These are phyloP conservation scores for Ogataea angusta DNA, from an alignment of 805 yeast species.

Conservation along the genomic window DNA sequence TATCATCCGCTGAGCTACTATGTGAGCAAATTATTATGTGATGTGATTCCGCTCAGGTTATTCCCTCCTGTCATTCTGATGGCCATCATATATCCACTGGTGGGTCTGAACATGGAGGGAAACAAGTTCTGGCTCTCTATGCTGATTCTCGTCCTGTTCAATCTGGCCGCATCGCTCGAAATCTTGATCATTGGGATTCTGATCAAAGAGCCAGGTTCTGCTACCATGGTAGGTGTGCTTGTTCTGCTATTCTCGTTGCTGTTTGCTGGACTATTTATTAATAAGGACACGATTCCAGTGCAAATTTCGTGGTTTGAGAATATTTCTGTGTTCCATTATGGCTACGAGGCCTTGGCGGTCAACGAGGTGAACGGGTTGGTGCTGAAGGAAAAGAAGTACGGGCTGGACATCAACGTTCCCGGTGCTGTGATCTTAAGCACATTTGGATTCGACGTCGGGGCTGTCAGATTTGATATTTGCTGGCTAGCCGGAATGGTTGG, in stretches of 20 bases:
- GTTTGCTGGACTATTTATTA: conserved; percentile 92
- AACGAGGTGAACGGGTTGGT: conserved; percentile 89
- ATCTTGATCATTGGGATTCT: conserved; percentile 85
- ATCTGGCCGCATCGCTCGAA: conserved; percentile 80
- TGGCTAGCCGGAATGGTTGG: conserved; percentile 57
- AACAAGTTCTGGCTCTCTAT: conserved; percentile 70
- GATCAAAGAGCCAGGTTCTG: conserved; percentile 86
- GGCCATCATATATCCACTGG: conserved; percentile 82
- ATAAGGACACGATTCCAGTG: conserved; percentile 55
- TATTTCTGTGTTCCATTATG: conserved; percentile 90
- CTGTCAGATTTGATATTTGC: conserved; percentile 62
- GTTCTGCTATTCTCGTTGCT: conserved; percentile 78
- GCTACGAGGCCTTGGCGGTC: conserved; percentile 87
- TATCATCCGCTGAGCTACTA: conserved; percentile 87
- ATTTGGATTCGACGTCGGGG: conserved; percentile 87
- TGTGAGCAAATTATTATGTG: conserved; percentile 81
- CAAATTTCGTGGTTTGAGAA: conserved; percentile 72
- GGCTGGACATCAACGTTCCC: conserved; percentile 91
- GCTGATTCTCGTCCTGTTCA: conserved; percentile 72
- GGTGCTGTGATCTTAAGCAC: conserved; percentile 96
- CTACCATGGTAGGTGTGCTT: conserved; percentile 83
- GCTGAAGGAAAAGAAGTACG: conserved; percentile 84
- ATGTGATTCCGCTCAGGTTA: conserved; percentile 85
- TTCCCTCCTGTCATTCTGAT: conserved; percentile 87
- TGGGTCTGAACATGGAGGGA: conserved; percentile 78